Conservation (phyloP, 805 yeast genomes). For the Pichia gijzeniarum region DNA sequence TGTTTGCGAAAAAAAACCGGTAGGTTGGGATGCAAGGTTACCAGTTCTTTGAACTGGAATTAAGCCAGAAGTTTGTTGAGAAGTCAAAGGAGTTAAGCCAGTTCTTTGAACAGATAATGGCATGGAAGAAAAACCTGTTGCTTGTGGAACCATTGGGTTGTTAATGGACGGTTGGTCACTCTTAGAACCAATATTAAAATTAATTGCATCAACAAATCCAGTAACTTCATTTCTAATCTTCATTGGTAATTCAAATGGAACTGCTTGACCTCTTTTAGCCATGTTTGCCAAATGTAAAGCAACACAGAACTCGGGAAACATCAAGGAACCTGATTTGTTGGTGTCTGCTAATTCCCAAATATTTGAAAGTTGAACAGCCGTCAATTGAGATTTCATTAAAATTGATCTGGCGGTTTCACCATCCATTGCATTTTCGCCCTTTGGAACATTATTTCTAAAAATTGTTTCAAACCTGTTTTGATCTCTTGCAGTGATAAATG, state of each 20-base stretch:
- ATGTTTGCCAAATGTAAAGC: constrained; percentile 82
- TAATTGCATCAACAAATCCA: constrained; percentile 85
- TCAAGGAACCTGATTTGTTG: constrained; percentile 71
- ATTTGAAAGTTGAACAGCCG: constrained; percentile 69
- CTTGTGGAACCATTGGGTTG: constrained; percentile 21
- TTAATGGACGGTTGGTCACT: constrained; percentile 3
- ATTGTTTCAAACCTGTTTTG: constrained; percentile 82
- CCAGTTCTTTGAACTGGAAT: constrained; percentile 46
- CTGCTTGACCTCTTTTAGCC: constrained; percentile 67
- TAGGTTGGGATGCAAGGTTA: constrained; percentile 31
- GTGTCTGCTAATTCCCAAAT: constrained; percentile 93
- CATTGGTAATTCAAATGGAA: constrained; percentile 68
- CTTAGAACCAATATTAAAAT: constrained; percentile 60
- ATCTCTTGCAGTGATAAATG: constrained; percentile 79
- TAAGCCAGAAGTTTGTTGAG: constrained; percentile 29
- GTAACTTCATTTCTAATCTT: constrained; percentile 77
- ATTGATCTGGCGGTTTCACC: constrained; percentile 77
- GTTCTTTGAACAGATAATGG: constrained; percentile 40
- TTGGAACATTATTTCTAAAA: constrained; percentile 70
- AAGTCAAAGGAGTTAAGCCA: constrained; percentile 34
- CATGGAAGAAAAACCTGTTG: constrained; percentile 17
- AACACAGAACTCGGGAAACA: constrained; percentile 92
- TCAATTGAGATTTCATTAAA: constrained; percentile 70
- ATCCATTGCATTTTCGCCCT: constrained; percentile 59
- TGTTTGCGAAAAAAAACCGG: constrained; percentile 43